Evolutionary conservation across 352 stramenopile species (phyloP).

Genomic region (Globisporangium spiculum): DNA sequence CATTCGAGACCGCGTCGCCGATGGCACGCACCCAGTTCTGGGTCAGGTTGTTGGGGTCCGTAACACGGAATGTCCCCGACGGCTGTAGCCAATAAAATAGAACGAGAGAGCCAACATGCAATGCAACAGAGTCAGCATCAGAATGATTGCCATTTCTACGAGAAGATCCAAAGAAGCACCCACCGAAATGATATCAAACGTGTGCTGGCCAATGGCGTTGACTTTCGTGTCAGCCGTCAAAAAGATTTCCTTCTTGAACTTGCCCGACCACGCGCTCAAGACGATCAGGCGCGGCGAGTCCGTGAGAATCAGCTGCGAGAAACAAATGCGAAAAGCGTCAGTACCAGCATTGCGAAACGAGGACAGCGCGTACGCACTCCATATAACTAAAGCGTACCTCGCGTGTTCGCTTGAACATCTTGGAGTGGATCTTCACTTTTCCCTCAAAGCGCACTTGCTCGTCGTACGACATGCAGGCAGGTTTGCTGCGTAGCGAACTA

Average conservation of each 20-base stretch:
- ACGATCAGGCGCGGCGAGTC: constrained; percentile 66
- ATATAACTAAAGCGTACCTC: constrained; percentile 31
- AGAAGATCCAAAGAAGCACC: constrained; percentile 15
- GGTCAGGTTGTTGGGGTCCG: constrained; percentile 43
- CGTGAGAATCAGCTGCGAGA: constrained; percentile 57
- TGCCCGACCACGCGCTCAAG: constrained; percentile 64
- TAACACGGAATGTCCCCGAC: constrained; percentile 34
- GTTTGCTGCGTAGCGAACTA: constrained; percentile 54
- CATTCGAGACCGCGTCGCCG: constrained; percentile 25
- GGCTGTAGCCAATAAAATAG: constrained; percentile 1
- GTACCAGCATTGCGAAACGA: background rate
- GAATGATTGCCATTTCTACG: background rate
- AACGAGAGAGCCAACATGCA: background rate
- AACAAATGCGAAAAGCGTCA: background rate
- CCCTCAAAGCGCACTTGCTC: constrained; percentile 69
- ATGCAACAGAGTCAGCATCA: constrained; percentile 3
- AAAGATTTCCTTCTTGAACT: constrained; percentile 71
- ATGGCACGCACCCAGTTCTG: constrained; percentile 64
- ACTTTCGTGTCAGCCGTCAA: constrained; percentile 63
- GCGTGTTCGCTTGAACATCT: constrained; percentile 76
- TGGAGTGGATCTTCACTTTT: constrained; percentile 74
- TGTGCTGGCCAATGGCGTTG: constrained; percentile 66
- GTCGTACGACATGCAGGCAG: constrained; percentile 60
- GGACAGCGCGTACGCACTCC: background rate
- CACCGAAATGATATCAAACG: constrained; percentile 76